These are phyloP conservation scores for Phaeodactylum tricornutum DNA, from an alignment of 108 stramenopile genomes.

Conservation along the genomic window DNA sequence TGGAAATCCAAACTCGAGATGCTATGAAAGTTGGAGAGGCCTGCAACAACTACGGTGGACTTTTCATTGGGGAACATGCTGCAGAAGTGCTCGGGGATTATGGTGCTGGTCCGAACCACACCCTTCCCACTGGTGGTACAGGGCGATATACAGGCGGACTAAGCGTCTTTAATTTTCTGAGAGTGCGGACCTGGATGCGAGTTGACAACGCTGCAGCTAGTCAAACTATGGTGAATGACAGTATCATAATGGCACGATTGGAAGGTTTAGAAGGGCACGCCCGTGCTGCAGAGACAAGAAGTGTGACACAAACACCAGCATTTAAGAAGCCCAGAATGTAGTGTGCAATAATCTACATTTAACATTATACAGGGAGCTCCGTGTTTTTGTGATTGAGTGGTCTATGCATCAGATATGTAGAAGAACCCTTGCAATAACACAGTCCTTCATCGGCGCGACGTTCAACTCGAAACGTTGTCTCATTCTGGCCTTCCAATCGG, in stretches of 20 bases:
- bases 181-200: conserved; percentile 94
- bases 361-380: no score
- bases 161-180: conserved; percentile 92
- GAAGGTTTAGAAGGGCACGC: conserved; percentile 98
- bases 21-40: conserved; percentile 49
- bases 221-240: conserved; percentile 84
- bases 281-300: conserved; percentile 88
- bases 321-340: no score
- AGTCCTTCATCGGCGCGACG: no score
- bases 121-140: conserved; percentile 96
- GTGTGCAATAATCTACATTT: no score
- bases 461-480: no score
- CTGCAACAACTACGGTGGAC: conserved; percentile 90
- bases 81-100: conserved; percentile 99
- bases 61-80: conserved; percentile 90
- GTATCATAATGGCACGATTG: conserved; percentile 88
- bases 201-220: conserved; percentile 65
- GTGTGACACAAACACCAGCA: no score
- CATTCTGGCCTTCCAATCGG: no score
- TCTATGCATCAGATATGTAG: no score
- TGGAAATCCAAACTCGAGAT: conserved; percentile 92
- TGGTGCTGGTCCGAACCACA: conserved; percentile 99
- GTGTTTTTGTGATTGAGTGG: no score
- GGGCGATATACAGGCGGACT: conserved; percentile 97
- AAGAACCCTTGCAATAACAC: no score